Percentiles rank a stretch among this genome's conserved stretches.
These are phyloP conservation scores for Cryomyces minteri DNA, from an alignment of 495 filamentous ascomycete species.

Conservation along the genomic window DNA sequence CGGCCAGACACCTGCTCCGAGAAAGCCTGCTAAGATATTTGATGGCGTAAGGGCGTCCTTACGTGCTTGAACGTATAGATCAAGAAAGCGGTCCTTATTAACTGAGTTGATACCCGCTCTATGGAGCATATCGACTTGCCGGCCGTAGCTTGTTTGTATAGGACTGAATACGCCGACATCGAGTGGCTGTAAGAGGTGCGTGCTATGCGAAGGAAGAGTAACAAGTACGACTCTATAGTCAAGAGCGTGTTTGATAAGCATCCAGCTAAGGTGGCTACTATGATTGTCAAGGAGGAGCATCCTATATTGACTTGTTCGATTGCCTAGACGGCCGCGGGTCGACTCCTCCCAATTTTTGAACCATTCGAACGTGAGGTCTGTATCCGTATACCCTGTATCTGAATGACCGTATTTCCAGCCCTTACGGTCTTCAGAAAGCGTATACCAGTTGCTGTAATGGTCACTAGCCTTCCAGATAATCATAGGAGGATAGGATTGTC, in stretches of 20 bases:
- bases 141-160: constrained; percentile 8
- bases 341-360: neutral
- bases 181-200: constrained; percentile 13
- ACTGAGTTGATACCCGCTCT: constrained; percentile 5
- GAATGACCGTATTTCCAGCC: neutral
- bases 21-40: constrained; percentile 7
- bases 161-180: constrained; percentile 10
- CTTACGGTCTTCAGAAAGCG: too few relatives aligned
- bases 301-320: neutral
- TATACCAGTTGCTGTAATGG: neutral
- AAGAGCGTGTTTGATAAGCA: constrained; percentile 8
- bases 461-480: neutral
- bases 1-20: too few relatives aligned
- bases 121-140: constrained; percentile 2
- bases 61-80: constrained; percentile 6
- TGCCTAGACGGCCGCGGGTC: too few relatives aligned
- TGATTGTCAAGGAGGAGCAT: constrained; percentile 6
- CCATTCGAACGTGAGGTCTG: neutral
- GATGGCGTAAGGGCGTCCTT: constrained; percentile 1
- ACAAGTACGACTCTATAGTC: constrained; percentile 6
- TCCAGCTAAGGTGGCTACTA: constrained; percentile 11
- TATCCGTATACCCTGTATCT: neutral
- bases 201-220: constrained; percentile 10
- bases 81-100: constrained; percentile 6
- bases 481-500: neutral